Evolutionary conservation across 2,329 filamentous ascomycete species (phyloP).

Genomic region (Trichoderma sp.): DNA sequence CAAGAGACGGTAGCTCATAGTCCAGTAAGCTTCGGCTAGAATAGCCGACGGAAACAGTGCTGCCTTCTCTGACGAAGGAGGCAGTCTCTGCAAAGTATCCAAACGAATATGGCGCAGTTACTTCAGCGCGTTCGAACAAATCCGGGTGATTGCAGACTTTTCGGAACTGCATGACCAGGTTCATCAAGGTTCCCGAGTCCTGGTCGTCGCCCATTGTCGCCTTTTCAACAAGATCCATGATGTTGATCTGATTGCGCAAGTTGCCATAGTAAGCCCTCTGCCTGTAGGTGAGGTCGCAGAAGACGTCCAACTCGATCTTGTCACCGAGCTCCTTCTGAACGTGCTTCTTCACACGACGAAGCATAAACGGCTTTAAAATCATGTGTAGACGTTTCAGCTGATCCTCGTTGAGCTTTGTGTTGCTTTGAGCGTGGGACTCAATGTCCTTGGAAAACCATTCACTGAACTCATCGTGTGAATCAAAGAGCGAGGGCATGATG

Average conservation of each 20-base stretch:
- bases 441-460: slow-evolving; percentile 97
- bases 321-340: slow-evolving; percentile 98
- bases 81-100: slow-evolving; percentile 92
- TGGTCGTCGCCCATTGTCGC: slow-evolving; percentile 90
- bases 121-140: slow-evolving; percentile 92
- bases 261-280: slow-evolving; percentile 93
- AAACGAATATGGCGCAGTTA: slow-evolving; percentile 79
- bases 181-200: slow-evolving; percentile 96
- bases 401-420: slow-evolving; percentile 99
- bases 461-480: slow-evolving; percentile 89
- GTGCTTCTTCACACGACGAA: slow-evolving; percentile 99
- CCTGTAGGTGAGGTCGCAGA: slow-evolving; percentile 94
- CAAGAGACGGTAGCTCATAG: slow-evolving; percentile 75
- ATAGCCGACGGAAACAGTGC: slow-evolving; percentile 77
- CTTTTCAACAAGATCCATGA: slow-evolving; percentile 98
- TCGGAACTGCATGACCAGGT: slow-evolving; percentile 98
- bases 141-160: slow-evolving; percentile 99
- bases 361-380: slow-evolving; percentile 99
- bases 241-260: slow-evolving; percentile 93
- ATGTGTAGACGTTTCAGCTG: slow-evolving; percentile 96
- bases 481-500: slow-evolving; percentile 99
- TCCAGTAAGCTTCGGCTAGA: slow-evolving; percentile 85
- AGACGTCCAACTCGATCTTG: slow-evolving; percentile 96
- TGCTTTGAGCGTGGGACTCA: slow-evolving; percentile 96
- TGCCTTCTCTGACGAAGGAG: slow-evolving; percentile 89